Percentiles rank a stretch among this genome's conserved stretches.
phyloP scores from a whole-genome alignment of 1,139 yeast species.

The Pichia sp. region DNA sequence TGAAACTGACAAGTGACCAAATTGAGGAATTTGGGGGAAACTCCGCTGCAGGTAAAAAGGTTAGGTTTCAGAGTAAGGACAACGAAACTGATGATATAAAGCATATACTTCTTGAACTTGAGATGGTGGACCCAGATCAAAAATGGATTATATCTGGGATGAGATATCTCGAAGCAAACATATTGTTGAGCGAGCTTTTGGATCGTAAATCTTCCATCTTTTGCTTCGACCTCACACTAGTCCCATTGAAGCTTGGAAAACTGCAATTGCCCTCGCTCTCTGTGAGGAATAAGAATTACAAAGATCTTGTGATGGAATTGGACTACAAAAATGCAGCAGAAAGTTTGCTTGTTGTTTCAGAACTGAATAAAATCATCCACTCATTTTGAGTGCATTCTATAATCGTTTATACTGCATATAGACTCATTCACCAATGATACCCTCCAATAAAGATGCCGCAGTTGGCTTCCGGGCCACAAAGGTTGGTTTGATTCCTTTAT shows the following conservation, averaged over 20 bases:
- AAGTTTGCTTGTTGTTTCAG: constrained; percentile 67
- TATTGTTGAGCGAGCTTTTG: constrained; percentile 19
- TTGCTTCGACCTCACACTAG: constrained; percentile 40
- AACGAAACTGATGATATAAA: constrained; percentile 8
- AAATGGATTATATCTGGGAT: constrained; percentile 71
- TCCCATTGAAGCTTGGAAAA: constrained; percentile 75
- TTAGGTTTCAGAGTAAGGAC: constrained; percentile 25
- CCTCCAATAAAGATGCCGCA: constrained; percentile 46
- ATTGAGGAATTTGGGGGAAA: constrained; percentile 9
- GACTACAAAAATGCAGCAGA: constrained; percentile 64
- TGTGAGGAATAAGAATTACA: constrained; percentile 31
- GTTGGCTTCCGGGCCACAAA: constrained; percentile 71
- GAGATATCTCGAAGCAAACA: constrained; percentile 36
- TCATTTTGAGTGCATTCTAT: constrained; percentile 35
- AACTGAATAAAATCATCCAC: constrained; percentile 53
- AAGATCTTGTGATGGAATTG: constrained; percentile 44
- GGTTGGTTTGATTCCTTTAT: constrained; percentile 47
- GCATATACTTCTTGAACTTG: constrained; percentile 27
- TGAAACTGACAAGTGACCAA: constrained; percentile 8
- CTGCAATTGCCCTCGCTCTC: constrained; percentile 57
- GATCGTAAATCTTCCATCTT: constrained; percentile 10
- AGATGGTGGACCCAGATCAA: constrained; percentile 33
- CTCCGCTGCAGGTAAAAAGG: constrained; percentile 22
- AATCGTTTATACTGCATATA: constrained; percentile 1
- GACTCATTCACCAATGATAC: constrained; percentile 24